Percentiles rank a stretch among this genome's conserved stretches.
phyloP scores from a whole-genome alignment of 805 yeast species.

The Zygoascus ofunaensis region DNA sequence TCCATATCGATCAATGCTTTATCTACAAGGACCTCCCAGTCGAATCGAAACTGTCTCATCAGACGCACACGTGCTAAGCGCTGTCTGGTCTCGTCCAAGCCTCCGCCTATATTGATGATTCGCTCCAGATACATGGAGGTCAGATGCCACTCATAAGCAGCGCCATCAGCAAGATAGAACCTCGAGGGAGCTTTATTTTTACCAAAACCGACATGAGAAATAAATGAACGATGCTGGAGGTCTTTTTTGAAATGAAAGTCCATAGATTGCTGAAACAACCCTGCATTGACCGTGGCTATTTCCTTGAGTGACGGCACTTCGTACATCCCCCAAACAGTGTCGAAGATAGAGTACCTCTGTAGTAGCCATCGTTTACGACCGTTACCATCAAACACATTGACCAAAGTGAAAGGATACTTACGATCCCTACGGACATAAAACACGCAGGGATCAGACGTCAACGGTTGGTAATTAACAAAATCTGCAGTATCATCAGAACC shows the following conservation, averaged over 20 bases:
- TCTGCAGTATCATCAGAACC: background rate
- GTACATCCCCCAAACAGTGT: conserved; percentile 46
- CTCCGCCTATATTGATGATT: conserved; percentile 46
- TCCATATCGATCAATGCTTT: conserved; percentile 39
- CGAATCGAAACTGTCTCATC: conserved; percentile 50
- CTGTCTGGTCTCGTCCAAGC: conserved; percentile 44
- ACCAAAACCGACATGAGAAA: background rate
- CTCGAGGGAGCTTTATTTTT: conserved; percentile 5
- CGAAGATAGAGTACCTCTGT: conserved; percentile 40
- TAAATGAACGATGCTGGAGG: conserved; percentile 38
- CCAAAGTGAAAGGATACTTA: conserved; percentile 35
- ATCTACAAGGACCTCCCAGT: conserved; percentile 49
- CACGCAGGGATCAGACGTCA: conserved; percentile 26
- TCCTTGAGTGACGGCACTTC: conserved; percentile 38
- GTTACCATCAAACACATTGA: conserved; percentile 44
- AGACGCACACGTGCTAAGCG: conserved; percentile 47
- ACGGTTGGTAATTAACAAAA: conserved; percentile 2
- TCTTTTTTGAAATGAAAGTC: conserved; percentile 42
- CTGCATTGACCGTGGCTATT: conserved; percentile 44
- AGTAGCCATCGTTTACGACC: conserved; percentile 40
- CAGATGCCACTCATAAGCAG: conserved; percentile 47
- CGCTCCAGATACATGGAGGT: conserved; percentile 44
- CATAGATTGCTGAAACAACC: conserved; percentile 37
- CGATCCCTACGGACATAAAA: conserved; percentile 44
- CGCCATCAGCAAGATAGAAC: conserved; percentile 45